Evolutionary conservation across 2,329 filamentous ascomycete genomes (phyloP), one percentile per base, ranked within the genome.

Genomic region (Metarhizium humberi): DNA sequence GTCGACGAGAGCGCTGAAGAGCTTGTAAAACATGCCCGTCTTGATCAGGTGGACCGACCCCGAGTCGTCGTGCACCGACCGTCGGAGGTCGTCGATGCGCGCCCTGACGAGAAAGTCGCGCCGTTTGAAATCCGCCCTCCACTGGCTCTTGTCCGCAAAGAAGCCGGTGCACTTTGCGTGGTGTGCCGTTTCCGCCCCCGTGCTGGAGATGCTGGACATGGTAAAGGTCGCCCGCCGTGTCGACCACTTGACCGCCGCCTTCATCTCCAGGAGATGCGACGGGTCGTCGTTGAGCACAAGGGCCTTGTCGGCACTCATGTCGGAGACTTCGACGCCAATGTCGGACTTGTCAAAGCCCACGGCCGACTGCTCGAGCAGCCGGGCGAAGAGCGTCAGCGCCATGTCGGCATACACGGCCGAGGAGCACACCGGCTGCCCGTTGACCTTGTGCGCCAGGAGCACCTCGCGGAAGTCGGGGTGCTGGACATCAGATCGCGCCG

Each of bases 1-100:
- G 62, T 83, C 78, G 6, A 84, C 81, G 0, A 84, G 75, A 11
- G 68, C 63, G 8, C 59, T 53, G 61, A 82, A 82, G 1, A 82
- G 78, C 72, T 91, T 92, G 78, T 94, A 94, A 4, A 65, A 43
- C 43, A 68, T 60, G 16, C 56, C 53, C 14, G 57, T 58, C 4
- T 62, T 61, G 50, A 67, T 49, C 7, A 57, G 57, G 38, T 62
- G 60, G 16, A 38, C 46, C 2, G 43, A 47, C 1, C 59, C 60
- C 20, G 62, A 51, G 6, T 64, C 63, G 6, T 60, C 40, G 1
- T 60, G 52, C 6, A 61, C 58, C 8, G 61, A 53, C 2, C 52
- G 32, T 29, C 49, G 49, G 6, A 50, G 49, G 7, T 50, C 7
- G 32, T 34, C 32, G 32, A 34, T 11, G 7, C 32, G 7, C 7